Evolutionary conservation across 164 flowering plant species (phyloP).

Genomic region (Chimonanthus salicifolius): DNA sequence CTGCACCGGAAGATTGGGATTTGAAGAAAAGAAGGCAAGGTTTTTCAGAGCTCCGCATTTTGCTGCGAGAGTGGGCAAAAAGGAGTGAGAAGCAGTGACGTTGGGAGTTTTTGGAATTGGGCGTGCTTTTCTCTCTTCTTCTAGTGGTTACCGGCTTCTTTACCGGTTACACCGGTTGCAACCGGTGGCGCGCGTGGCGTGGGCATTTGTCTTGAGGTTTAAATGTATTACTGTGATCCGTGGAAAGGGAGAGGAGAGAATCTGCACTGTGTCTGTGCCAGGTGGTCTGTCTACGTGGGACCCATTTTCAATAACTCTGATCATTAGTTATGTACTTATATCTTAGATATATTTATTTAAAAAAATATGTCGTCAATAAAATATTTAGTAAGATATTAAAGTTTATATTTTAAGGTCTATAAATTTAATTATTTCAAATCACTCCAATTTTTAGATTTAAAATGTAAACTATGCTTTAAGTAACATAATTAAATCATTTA

Average conservation of each 20-base stretch:
- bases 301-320: neutral
- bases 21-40: neutral
- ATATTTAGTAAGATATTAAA: no score
- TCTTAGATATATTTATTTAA: neutral
- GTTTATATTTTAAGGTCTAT: no score
- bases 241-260: neutral
- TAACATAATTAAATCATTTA: no score
- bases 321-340: neutral
- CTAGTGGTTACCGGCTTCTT: neutral
- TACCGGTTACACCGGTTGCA: neutral
- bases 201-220: neutral
- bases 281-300: neutral
- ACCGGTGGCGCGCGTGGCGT: neutral
- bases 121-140: neutral
- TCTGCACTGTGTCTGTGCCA: neutral
- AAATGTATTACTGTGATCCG: neutral
- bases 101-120: neutral
- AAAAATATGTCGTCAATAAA: no score
- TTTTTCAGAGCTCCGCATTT: conserved; percentile 6
- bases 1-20: neutral
- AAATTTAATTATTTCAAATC: no score
- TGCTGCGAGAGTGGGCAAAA: conserved; percentile 1
- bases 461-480: no score
- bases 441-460: no score
- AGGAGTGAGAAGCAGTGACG: neutral